Evolutionary conservation across 305 asterid genomes (phyloP).

Genomic region (Rubia peregrina): DNA sequence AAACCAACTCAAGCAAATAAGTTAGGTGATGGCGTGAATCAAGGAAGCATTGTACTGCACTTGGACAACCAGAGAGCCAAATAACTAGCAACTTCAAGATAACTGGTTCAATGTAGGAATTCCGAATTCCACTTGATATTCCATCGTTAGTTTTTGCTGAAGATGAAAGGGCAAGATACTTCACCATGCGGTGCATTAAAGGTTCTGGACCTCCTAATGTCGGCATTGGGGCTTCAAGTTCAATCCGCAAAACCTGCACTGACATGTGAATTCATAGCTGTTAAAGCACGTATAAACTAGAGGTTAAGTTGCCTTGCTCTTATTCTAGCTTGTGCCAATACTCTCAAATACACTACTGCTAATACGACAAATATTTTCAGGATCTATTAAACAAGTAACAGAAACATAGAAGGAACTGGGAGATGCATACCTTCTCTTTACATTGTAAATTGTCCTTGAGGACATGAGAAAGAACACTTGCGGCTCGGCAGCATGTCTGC

Average conservation of each 20-base stretch:
- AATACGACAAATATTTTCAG: conserved; percentile 7
- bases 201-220: conserved; percentile 76
- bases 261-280: conserved; percentile 19
- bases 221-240: conserved; percentile 62
- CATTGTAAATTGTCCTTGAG: conserved; percentile 71
- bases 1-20: conserved; percentile 69
- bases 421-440: conserved; percentile 71
- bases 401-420: conserved; percentile 16
- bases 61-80: conserved; percentile 82
- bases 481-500: conserved; percentile 98
- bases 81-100: conserved; percentile 67
- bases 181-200: conserved; percentile 82
- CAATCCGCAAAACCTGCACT: conserved; percentile 70
- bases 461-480: conserved; percentile 80
- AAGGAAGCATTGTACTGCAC: conserved; percentile 76
- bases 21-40: conserved; percentile 82
- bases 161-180: conserved; percentile 82
- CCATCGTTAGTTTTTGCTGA: conserved; percentile 64
- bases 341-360: not conserved
- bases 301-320: not conserved
- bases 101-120: conserved; percentile 56
- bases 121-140: conserved; percentile 36
- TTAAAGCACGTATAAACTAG: not conserved
- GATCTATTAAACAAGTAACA: not conserved
- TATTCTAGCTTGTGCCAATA: not conserved